A percentile compares a stretch with the other conserved stretches of the same genome.
These are phyloP conservation scores for Pythium brassicae DNA, from an alignment of 352 stramenopile genomes.

Conservation along the genomic window DNA sequence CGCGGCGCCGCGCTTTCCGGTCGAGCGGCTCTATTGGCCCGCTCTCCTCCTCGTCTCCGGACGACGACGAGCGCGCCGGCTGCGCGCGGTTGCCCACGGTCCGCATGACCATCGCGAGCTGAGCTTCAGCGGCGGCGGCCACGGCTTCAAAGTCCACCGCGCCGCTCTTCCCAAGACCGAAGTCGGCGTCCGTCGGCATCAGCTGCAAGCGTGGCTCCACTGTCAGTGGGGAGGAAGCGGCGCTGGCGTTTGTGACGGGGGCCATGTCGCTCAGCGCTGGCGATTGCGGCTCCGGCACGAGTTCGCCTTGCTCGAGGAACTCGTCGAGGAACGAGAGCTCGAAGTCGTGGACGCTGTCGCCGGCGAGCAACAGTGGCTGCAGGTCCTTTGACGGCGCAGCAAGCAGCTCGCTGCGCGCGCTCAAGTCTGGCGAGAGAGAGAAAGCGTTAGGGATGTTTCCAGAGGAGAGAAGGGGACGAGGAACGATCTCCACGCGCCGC, in stretches of 20 bases:
- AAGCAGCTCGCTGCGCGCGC: not conserved
- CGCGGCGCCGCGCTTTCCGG: constrained; percentile 23
- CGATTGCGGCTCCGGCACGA: constrained; percentile 16
- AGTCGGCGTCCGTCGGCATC: not conserved
- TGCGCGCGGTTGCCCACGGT: constrained; percentile 1
- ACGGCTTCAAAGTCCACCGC: constrained; percentile 1
- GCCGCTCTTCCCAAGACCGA: constrained; percentile 7
- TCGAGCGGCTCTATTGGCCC: constrained; percentile 3
- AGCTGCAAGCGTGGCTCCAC: not conserved
- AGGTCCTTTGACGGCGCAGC: not conserved
- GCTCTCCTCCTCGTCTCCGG: constrained; percentile 5
- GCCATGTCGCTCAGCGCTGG: constrained; percentile 3
- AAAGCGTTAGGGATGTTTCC: not conserved
- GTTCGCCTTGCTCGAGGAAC: constrained; percentile 37
- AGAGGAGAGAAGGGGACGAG: not conserved
- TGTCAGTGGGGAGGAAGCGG: not conserved
- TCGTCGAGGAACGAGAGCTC: constrained; percentile 47
- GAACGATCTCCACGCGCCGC: no score
- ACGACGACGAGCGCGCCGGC: constrained; percentile 10
- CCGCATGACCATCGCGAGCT: not conserved
- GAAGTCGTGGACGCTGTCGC: constrained; percentile 14
- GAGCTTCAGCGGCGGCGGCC: not conserved
- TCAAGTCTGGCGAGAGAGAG: not conserved
- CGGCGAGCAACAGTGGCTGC: not conserved
- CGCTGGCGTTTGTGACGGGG: not conserved